phyloP scores from a whole-genome alignment of 116 monocot genomes.

The Phalaenopsis hybrid region DNA sequence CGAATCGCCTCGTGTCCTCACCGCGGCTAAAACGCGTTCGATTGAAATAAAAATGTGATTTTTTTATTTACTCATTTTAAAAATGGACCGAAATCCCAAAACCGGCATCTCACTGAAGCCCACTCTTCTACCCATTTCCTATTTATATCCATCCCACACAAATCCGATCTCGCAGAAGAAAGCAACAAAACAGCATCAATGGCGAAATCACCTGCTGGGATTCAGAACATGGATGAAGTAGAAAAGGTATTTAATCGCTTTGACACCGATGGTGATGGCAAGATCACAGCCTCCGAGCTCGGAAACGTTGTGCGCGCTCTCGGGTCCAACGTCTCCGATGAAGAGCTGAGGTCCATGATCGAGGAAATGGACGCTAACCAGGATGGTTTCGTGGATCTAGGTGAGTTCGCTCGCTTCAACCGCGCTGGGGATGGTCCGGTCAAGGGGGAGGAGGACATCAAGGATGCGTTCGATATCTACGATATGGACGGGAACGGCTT shows the following conservation, averaged over 20 bases:
- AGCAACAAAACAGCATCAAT: background rate
- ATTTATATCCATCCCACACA: slow-evolving; percentile 5
- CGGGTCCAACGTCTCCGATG: slow-evolving; percentile 21
- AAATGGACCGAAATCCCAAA: too few species aligned
- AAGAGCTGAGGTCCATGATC: slow-evolving; percentile 44
- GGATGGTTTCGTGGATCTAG: slow-evolving; percentile 51
- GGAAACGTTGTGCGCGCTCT: slow-evolving; percentile 33
- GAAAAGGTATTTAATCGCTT: slow-evolving; percentile 41
- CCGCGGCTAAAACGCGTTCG: background rate
- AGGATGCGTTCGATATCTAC: slow-evolving; percentile 77
- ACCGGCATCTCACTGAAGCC: too few species aligned
- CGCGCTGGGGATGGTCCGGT: slow-evolving; percentile 8
- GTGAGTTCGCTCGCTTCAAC: slow-evolving; percentile 52
- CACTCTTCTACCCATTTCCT: background rate
- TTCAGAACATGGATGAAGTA: slow-evolving; percentile 20
- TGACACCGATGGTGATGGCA: slow-evolving; percentile 59
- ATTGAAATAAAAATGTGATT: too few species aligned
- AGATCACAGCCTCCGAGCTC: slow-evolving; percentile 51
- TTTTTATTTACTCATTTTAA: too few species aligned
- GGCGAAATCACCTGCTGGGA: slow-evolving; percentile 1
- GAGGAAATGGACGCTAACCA: slow-evolving; percentile 52
- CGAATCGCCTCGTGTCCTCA: too few species aligned
- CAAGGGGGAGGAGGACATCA: slow-evolving; percentile 35
- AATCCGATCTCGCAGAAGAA: background rate
- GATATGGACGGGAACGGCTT: slow-evolving; percentile 62